Conservation (phyloP, 2,329 filamentous ascomycete species). For the Clonostachys byssicola region DNA sequence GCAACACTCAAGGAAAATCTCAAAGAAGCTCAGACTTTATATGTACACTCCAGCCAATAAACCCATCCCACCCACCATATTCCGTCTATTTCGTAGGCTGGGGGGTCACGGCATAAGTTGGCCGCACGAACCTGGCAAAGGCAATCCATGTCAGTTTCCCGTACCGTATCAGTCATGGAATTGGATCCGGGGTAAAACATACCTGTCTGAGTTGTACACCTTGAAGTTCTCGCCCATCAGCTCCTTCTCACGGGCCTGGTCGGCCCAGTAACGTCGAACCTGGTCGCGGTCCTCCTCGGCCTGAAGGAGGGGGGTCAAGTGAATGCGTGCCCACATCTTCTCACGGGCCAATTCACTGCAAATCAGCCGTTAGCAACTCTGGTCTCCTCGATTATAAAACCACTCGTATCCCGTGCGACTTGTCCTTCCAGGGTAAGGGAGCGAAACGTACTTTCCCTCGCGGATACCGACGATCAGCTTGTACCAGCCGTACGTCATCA, state of each 20-base stretch:
- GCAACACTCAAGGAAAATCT: no score
- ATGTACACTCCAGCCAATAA: not conserved
- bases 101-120: slow-evolving; percentile 75
- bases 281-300: slow-evolving; percentile 96
- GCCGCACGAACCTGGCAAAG: slow-evolving; percentile 66
- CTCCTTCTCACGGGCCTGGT: slow-evolving; percentile 86
- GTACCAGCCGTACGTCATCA: slow-evolving; percentile 91
- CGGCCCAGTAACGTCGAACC: slow-evolving; percentile 80
- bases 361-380: not conserved
- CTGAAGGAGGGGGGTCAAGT: slow-evolving; percentile 89
- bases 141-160: not conserved
- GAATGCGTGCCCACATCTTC: slow-evolving; percentile 97
- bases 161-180: not conserved
- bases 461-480: slow-evolving; percentile 24
- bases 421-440: not conserved
- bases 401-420: not conserved
- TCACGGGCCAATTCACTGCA: slow-evolving; percentile 86
- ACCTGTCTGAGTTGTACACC: slow-evolving; percentile 88
- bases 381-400: not conserved
- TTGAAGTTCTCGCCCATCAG: slow-evolving; percentile 78
- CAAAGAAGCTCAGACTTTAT: not conserved
- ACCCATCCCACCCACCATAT: not conserved
- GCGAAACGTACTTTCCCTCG: slow-evolving; percentile 76
- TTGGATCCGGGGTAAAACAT: slow-evolving; percentile 23
- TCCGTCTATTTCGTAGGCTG: slow-evolving; percentile 39